Base-by-base conservation (phyloP, 208 protist genomes). In the Lotmaria passim region DNA sequence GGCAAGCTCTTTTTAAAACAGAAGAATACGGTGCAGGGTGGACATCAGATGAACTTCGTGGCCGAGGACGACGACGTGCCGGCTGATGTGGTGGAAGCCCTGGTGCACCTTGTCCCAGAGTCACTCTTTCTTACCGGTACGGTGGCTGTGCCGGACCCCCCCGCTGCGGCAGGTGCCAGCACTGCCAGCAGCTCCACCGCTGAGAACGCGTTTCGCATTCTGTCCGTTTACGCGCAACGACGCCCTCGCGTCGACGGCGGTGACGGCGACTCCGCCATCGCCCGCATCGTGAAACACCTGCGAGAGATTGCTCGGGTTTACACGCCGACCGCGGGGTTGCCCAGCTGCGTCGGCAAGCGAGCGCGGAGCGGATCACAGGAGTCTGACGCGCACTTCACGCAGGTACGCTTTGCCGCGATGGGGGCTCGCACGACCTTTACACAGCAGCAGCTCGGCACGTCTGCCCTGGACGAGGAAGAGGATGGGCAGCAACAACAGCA, bases 1-100 rank as follows among this genome's bases (percentile, higher is more conserved):
- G 79, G 79, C 12, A 84, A 82, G 66, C 73, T 91, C 17, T 75
- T 80, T 21, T 67, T 93, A 34, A 95, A 95, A 69, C 69, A 86
- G 38, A 70, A 76, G 36, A 92, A 87, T 64, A 88, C 55, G 15
- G 81, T 95, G 4, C 77, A 89, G 51, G n/a, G 69, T 7, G 90
- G 90, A 0, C 67, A 86, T n/a, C 90, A 95, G 63, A 67, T 91
- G 71, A 86, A 56, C 57, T 87, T 85, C 52, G 60, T 82, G 12
- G 28, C 76, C 7, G 76, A 92, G 63, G 76, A 85, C 30, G 61
- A 72, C 14, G 51, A 83, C 21, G 66, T 94, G 36, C 82, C 76
- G 17, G 21, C 77, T 7, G 65, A 69, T 5, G 72, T 92, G 15
- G 78, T 87, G 50, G 60, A 74, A 15, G 73, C 60, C 5, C 66